Conservation (phyloP, 768 basidiomycete genomes). For the Hygrophorus pudorinus region DNA sequence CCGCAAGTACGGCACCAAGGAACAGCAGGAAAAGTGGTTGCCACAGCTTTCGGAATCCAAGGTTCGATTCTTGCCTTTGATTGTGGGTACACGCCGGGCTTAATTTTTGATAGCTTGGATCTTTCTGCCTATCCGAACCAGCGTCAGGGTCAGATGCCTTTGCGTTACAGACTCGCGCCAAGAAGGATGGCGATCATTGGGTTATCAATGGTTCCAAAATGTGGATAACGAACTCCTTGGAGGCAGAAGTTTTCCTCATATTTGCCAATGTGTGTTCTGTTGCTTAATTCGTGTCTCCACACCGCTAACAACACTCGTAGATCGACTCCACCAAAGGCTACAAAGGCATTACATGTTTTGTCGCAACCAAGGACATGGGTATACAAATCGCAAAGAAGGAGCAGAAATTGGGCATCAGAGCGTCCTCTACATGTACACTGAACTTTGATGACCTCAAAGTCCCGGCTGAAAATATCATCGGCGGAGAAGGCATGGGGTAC, state of each 20-base stretch:
- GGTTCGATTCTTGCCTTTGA: slow-evolving; percentile 29
- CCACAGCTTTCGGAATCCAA: slow-evolving; percentile 72
- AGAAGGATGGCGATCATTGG: slow-evolving; percentile 78
- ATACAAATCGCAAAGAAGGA: slow-evolving; percentile 98
- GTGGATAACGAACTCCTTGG: slow-evolving; percentile 97
- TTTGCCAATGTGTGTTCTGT: slow-evolving; percentile 73
- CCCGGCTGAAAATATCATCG: slow-evolving; percentile 82
- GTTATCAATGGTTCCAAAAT: slow-evolving; percentile 95
- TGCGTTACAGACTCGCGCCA: slow-evolving; percentile 88
- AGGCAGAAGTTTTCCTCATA: slow-evolving; percentile 86
- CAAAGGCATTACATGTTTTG: slow-evolving; percentile 98
- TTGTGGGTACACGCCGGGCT: not conserved
- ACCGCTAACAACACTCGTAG: slow-evolving; percentile 22
- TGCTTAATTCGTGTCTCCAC: not conserved
- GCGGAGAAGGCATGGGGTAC: slow-evolving; percentile 87
- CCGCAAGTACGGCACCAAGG: slow-evolving; percentile 74
- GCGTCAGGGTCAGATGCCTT: slow-evolving; percentile 96
- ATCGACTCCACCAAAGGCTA: slow-evolving; percentile 88
- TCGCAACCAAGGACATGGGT: slow-evolving; percentile 95
- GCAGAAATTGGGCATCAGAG: slow-evolving; percentile 93
- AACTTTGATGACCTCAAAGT: slow-evolving; percentile 89
- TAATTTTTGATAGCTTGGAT: slow-evolving; percentile 59
- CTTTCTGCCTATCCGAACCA: slow-evolving; percentile 91
- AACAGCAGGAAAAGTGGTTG: slow-evolving; percentile 82
- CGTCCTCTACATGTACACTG: slow-evolving; percentile 90